Evolutionary conservation across 2,329 filamentous ascomycete species (phyloP).

Genomic region (Neopestalotiopsis sp.): DNA sequence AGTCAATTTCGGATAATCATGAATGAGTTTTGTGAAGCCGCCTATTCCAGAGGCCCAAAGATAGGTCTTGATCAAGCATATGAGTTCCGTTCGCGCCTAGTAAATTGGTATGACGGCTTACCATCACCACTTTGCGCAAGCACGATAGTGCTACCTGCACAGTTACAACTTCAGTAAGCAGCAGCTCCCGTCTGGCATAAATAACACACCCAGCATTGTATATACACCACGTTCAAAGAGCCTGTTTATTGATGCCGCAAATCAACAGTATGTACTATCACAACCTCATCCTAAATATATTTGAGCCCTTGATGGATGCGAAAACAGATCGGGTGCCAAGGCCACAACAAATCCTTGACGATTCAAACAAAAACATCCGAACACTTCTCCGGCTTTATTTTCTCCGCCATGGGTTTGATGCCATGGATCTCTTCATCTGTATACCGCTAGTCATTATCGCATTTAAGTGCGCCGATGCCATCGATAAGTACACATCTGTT

Average conservation of each 20-base stretch:
- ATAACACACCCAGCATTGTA: constrained; percentile 14
- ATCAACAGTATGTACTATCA: constrained; percentile 28
- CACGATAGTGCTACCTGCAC: constrained; percentile 34
- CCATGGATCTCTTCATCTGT: constrained; percentile 32
- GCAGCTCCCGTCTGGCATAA: constrained; percentile 12
- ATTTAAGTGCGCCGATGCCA: constrained; percentile 31
- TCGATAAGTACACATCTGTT: constrained; percentile 23
- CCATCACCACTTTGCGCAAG: constrained; percentile 32
- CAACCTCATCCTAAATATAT: constrained; percentile 31
- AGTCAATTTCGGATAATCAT: constrained; percentile 33
- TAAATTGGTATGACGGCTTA: constrained; percentile 25
- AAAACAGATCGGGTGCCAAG: constrained; percentile 14
- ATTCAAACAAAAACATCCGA: constrained; percentile 34
- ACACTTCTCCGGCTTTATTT: constrained; percentile 40
- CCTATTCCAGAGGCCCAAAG: constrained; percentile 20
- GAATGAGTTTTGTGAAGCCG: constrained; percentile 29
- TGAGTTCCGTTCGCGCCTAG: neutral
- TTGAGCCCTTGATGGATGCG: constrained; percentile 28
- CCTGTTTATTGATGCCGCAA: neutral
- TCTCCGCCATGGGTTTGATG: constrained; percentile 40
- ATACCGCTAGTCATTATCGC: constrained; percentile 38
- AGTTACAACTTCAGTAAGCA: constrained; percentile 35
- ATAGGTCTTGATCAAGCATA: constrained; percentile 1
- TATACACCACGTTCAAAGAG: neutral
- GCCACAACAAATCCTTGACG: constrained; percentile 27